Percentiles rank a stretch among this genome's conserved stretches.
These are phyloP conservation scores for Pulveroboletus sp. DNA, from an alignment of 768 basidiomycete genomes.

Conservation along the genomic window DNA sequence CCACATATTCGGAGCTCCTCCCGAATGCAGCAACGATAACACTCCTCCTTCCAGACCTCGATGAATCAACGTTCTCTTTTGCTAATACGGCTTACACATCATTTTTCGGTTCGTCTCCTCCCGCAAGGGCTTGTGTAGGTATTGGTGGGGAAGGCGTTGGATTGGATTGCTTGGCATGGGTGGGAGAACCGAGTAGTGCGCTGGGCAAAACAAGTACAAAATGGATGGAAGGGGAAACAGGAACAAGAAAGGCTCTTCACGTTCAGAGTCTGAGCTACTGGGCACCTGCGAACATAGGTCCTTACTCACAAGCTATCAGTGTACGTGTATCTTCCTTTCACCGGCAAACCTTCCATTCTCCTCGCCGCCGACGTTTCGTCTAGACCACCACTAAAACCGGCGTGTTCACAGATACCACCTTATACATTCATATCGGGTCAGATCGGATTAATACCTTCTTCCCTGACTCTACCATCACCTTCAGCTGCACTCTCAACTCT, in stretches of 20 bases:
- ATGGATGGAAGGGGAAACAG: constrained; percentile 27
- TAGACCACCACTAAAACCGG: neutral
- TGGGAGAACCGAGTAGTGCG: constrained; percentile 10
- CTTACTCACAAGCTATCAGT: constrained; percentile 90
- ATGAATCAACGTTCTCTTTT: constrained; percentile 54
- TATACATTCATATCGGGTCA: constrained; percentile 92
- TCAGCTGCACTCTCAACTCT: constrained; percentile 18
- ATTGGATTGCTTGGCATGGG: constrained; percentile 82
- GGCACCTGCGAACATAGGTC: constrained; percentile 99
- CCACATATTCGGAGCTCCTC: constrained; percentile 27
- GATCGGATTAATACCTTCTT: constrained; percentile 83
- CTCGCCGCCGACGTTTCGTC: neutral
- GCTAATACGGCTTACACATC: constrained; percentile 78
- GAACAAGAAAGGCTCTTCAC: constrained; percentile 70
- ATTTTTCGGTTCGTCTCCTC: constrained; percentile 90
- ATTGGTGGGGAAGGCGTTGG: constrained; percentile 60
- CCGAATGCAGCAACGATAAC: constrained; percentile 59
- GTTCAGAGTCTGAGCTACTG: constrained; percentile 97
- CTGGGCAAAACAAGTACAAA: constrained; percentile 9
- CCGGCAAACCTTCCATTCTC: neutral
- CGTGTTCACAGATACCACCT: constrained; percentile 55
- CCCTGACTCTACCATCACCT: constrained; percentile 63
- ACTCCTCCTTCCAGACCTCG: constrained; percentile 79
- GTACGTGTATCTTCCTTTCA: constrained; percentile 42
- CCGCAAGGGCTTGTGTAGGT: constrained; percentile 91